A percentile compares a stretch with the other conserved stretches of the same genome.
Evolutionary conservation across 202 grass and related monocot genomes (phyloP).

Genomic region (Miscanthus sacchariflorus): DNA sequence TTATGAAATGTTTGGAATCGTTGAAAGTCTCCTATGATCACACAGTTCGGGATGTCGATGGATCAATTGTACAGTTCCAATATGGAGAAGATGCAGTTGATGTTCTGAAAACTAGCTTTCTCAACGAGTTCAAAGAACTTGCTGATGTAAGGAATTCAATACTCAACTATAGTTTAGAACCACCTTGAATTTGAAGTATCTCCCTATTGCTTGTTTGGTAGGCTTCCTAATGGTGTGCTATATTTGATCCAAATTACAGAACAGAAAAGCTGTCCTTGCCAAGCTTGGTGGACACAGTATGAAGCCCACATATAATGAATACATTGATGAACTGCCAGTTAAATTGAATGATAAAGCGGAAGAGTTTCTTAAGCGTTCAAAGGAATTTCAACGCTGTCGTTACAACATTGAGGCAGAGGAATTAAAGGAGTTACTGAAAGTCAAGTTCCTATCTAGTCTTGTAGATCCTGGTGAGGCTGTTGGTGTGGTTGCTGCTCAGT

Average conservation of each 20-base stretch:
- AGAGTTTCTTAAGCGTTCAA: conserved; percentile 40
- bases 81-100: conserved; percentile 95
- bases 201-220: conserved; percentile 33
- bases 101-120: conserved; percentile 80
- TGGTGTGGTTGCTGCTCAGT: conserved; percentile 91
- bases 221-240: conserved; percentile 38
- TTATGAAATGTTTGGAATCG: conserved; percentile 90
- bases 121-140: conserved; percentile 75
- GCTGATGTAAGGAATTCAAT: conserved; percentile 62
- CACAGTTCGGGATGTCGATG: conserved; percentile 95
- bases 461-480: conserved; percentile 89
- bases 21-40: conserved; percentile 89
- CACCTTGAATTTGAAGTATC: conserved; percentile 14
- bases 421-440: conserved; percentile 62
- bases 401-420: conserved; percentile 48
- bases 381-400: conserved; percentile 37
- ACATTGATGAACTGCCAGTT: conserved; percentile 57
- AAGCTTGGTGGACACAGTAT: conserved; percentile 38
- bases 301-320: conserved; percentile 32
- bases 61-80: conserved; percentile 85
- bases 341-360: conserved; percentile 24
- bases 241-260: conserved; percentile 62
- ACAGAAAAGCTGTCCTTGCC: conserved; percentile 58
- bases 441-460: conserved; percentile 79
- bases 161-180: conserved; percentile 14